Conservation (phyloP, 2,329 filamentous ascomycete species). For the Ophiosphaerella herpotricha region DNA sequence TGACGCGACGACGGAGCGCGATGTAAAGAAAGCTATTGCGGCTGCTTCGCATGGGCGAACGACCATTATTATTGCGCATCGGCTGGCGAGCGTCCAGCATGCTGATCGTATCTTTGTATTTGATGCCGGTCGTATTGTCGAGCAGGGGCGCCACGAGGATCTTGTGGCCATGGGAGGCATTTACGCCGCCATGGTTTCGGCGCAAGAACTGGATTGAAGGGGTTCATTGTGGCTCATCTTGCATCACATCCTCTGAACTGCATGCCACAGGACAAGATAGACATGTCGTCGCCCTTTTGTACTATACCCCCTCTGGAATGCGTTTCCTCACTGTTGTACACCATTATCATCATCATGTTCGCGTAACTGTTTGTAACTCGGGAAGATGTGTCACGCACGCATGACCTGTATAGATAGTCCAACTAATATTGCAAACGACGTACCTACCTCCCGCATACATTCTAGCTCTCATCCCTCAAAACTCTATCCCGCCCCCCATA, state of each 20-base stretch:
- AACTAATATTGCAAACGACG: neutral
- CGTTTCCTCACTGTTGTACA: no score
- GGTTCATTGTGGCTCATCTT: neutral
- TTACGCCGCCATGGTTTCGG: slow-evolving; percentile 44
- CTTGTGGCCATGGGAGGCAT: slow-evolving; percentile 52
- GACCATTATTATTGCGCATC: slow-evolving; percentile 77
- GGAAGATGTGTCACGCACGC: neutral
- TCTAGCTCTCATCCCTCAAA: neutral
- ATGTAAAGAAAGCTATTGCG: slow-evolving; percentile 49
- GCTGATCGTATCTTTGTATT: slow-evolving; percentile 82
- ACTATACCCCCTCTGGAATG: no score
- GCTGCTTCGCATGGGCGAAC: slow-evolving; percentile 54
- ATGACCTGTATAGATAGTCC: neutral
- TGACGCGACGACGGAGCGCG: slow-evolving; percentile 52
- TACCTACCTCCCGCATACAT: neutral
- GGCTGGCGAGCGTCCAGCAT: slow-evolving; percentile 76
- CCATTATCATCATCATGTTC: no score
- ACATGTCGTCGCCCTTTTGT: no score
- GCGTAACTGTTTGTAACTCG: neutral
- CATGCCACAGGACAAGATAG: no score
- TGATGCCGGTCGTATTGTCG: slow-evolving; percentile 65
- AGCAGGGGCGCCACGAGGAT: slow-evolving; percentile 65
- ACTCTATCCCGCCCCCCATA: neutral
- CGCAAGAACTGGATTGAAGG: slow-evolving; percentile 40
- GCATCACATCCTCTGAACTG: neutral